Base-by-base conservation (phyloP, 164 flowering plant species). In the Vitis cinerea region DNA sequence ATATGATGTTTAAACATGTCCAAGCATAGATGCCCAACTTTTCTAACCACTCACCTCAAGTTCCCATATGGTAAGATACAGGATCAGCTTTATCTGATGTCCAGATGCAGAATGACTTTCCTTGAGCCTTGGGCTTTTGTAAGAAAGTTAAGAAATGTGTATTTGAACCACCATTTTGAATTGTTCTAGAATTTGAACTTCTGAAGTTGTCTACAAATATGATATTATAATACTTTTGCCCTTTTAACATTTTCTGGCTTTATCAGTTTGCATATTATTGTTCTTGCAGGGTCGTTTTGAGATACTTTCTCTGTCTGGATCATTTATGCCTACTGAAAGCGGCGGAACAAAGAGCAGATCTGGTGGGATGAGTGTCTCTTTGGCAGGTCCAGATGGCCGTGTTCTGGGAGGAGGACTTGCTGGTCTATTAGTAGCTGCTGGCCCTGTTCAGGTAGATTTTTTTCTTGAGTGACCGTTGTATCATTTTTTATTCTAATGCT, bases 301-400 rank as follows among this genome's bases (percentile, higher is more conserved):
- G 80, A 85, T 87, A 19, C 84, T 87, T 66, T 84, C 89, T 13
- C 72, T 87, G 73, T 74, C 87, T 48, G 91, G 91, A 59, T 85
- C 89, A 15, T 87, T 70, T 72, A 83, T 83, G 80, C 88, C 84
- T 11, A 81, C 76, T 65, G 86, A 86, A 27, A 79, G 59, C 78
- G 81, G 82, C 23, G 84, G 84, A 64, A 74, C 89, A 27, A 84
- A 77, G 63, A 84, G 88, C 76, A 79, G 86, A 79, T 78, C 85
- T 63, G 91, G 91, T 69, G 91, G 91, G 66, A 84, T 87, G 89
- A 87, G 91, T 59, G 84, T 87, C 62, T 84, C 89, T 61, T 78
- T 87, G 71, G 89, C 91, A 5, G 86, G 91, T n/a, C 85, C 88
- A 4, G 91, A 87, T 80, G 91, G 91, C n/a, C 84, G 89, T 61